Base-by-base conservation (phyloP, 352 stramenopile species). In the Phytophthora syringae region DNA sequence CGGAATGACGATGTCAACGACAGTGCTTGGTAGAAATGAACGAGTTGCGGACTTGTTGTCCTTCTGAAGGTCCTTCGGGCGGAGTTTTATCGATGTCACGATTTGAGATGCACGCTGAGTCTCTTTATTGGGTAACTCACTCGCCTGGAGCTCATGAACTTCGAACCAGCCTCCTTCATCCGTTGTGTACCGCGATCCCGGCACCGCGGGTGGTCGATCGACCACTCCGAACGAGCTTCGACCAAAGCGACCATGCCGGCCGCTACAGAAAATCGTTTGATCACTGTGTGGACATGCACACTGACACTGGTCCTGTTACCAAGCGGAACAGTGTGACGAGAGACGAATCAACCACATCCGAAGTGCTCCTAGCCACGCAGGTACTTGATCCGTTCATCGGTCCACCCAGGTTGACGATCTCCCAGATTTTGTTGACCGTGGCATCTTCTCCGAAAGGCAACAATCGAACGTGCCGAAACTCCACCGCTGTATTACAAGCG, bases 171-270 rank as follows among this genome's bases (percentile, higher is more conserved):
- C 60, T 49, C 36, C 44, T 39, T 64, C 60, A 7, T 68, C 60
- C 36, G 52, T 68, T 4, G 52, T 64, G 22, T 39, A 62, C 16
- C 47, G 27, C 15, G 18, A 43, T 15, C 42, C 37, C 7, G 37
- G 25, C 13, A 44, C 40, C 3, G 44, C 7, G 52, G 52, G 16
- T 48, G 32, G 12, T 52, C 30, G 10, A 68, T 64, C 4, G 50
- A 62, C 63, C 63, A 71, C 10, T 71, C 63, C 9, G 63, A 67
- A 40, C 28, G 58, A 6, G 49, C 48, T 44, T 71, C 63, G 0
- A 55, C 28, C 13, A 71, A 52, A 43, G 52, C 56, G 1, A 67
- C 27, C 47, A 57, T 61, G 9, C 63, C 56, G 39, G 34, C 24
- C 1, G 42, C 12, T 3, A 52, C 50, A 18, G 12, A 24, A 48